Evolutionary conservation across 1,284 basidiomycete species (phyloP), one percentile per base, ranked within the genome.

Genomic region (Coriolopsis trogii): DNA sequence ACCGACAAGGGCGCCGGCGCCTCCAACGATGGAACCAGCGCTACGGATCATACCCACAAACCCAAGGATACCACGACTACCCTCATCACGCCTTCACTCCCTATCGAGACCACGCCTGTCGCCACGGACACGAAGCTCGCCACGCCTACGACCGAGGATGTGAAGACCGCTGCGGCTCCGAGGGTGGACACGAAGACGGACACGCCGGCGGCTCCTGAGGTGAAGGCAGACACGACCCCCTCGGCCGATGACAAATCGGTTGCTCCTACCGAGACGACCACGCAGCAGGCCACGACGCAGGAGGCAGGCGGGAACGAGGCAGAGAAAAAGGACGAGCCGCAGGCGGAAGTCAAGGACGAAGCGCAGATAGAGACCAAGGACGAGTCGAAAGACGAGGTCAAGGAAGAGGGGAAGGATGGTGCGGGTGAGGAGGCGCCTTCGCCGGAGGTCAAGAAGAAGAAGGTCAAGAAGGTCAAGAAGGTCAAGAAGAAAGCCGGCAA

Each of bases 11-110:
- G 36, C 8, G 34, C 48, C 13, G 41, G 48, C 29, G 34, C 34
- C 30, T 18, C 44, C 49, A n/a, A 41, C 48, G 23, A 23, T 34
- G 40, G n/a, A 4, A 41, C 39, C 26, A 37, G 44, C 33, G 50
- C 39, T 34, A 41, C 38, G 12, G 38, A 34, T 16, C 13, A 21
- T 26, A 3, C 43, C 29, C 38, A 39, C 28, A 47, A 41, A 29
- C 37, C 30, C 12, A 46, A n/a, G 41, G 49, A 44, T 15, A 44
- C 15, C 18, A 20, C 40, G 33, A 41, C 31, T 21, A 39, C 40
- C 41, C 30, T 13, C 28, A 31, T 16, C 4, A 18, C 29, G 30
- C n/a, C 46, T 29, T n/a, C n/a, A n/a, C n/a, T n/a, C n/a, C n/a
- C n/a, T n/a, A n/a, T n/a, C 30, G 16, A 31, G 30, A 16, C 4